Conservation (phyloP, 192 early-diverging fungal genomes). For the Backusella circina region DNA sequence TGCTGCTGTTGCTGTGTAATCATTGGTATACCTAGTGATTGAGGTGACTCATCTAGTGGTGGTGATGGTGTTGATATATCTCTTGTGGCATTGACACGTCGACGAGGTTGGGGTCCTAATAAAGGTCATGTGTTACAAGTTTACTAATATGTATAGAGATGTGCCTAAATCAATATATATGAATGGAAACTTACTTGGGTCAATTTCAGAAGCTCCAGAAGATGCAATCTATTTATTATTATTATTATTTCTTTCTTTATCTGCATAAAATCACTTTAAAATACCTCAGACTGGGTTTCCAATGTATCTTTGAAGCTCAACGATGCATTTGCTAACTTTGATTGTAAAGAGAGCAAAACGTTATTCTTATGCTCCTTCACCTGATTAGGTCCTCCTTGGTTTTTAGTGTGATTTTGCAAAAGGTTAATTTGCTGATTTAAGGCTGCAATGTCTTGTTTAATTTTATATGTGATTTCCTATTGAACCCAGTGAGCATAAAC, state of each 20-base stretch:
- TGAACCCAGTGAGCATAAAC: neutral
- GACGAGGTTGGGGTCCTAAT: conserved; percentile 35
- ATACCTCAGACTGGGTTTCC: conserved; percentile 80
- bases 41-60: conserved; percentile 28
- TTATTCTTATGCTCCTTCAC: conserved; percentile 87
- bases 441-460: conserved; percentile 94
- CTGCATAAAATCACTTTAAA: neutral
- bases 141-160: conserved; percentile 3
- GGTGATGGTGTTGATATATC: neutral
- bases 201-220: neutral
- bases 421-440: conserved; percentile 90
- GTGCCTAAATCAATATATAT: neutral
- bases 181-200: neutral
- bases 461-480: conserved; percentile 83
- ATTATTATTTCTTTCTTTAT: neutral
- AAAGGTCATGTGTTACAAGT: conserved; percentile 52
- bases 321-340: conserved; percentile 85
- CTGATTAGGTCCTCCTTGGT: conserved; percentile 55
- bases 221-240: neutral
- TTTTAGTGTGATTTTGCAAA: conserved; percentile 66
- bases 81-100: conserved; percentile 24
- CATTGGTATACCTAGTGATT: conserved; percentile 45
- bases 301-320: conserved; percentile 91
- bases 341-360: conserved; percentile 88
- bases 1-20: conserved; percentile 42